phyloP scores from a whole-genome alignment of 2,329 filamentous ascomycete genomes.

The Colletotrichum karsti region DNA sequence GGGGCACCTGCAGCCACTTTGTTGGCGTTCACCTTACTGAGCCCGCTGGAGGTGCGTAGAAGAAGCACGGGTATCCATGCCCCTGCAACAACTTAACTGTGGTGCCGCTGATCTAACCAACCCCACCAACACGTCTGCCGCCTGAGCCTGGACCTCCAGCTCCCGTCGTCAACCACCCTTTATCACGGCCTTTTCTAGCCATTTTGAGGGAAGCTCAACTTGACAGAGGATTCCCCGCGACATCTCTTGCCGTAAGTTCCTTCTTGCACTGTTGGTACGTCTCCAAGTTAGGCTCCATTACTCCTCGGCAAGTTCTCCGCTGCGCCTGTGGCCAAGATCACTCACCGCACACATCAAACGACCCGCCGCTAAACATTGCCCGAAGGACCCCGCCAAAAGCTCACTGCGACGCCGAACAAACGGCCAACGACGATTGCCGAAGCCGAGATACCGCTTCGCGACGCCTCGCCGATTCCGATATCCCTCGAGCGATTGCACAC shows the following conservation, averaged over 20 bases:
- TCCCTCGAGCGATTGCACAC: background rate
- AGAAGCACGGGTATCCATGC: background rate
- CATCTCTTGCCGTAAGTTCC: background rate
- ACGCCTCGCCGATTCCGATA: background rate
- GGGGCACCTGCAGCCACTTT: background rate
- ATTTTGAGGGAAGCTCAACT: background rate
- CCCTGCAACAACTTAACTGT: constrained; percentile 6
- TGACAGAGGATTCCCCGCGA: background rate
- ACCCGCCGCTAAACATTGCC: constrained; percentile 11
- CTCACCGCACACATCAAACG: constrained; percentile 21
- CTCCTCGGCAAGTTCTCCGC: background rate
- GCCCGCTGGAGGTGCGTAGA: background rate
- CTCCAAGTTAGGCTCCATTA: background rate
- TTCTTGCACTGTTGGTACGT: background rate
- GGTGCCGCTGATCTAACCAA: constrained; percentile 24
- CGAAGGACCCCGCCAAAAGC: constrained; percentile 23
- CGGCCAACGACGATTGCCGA: background rate
- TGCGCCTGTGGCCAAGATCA: constrained; percentile 1
- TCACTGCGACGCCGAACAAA: constrained; percentile 11
- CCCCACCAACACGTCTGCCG: constrained; percentile 15
- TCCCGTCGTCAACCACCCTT: constrained; percentile 2
- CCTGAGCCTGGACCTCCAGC: background rate
- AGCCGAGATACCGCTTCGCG: no score
- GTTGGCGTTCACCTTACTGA: no score
- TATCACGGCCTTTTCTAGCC: background rate